These are phyloP conservation scores for Coemansia sp. DNA, from an alignment of 192 early-diverging fungal species.

Conservation along the genomic window DNA sequence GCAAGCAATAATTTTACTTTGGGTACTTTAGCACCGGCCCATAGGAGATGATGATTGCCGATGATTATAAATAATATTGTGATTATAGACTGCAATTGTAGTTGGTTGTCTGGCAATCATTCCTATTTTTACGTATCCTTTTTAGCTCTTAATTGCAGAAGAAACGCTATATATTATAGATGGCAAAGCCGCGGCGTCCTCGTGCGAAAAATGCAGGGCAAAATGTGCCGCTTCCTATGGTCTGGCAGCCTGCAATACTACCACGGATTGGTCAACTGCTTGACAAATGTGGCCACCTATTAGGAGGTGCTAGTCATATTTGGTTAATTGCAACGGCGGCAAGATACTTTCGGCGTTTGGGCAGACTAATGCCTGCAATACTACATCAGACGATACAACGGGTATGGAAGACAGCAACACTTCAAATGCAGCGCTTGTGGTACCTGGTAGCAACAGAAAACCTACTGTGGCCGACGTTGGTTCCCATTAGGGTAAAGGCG, in stretches of 20 bases:
- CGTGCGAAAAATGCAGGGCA: slow-evolving; percentile 6
- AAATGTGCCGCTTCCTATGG: slow-evolving; percentile 18
- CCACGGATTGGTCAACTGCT: slow-evolving; percentile 33
- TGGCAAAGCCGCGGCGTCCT: background rate
- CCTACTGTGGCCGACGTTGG: slow-evolving; percentile 29
- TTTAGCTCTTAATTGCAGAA: background rate
- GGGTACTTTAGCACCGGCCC: background rate
- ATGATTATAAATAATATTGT: background rate
- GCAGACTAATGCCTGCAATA: background rate
- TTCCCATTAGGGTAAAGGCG: slow-evolving; percentile 12
- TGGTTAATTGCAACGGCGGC: background rate
- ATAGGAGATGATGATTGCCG: background rate
- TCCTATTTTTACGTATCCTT: background rate
- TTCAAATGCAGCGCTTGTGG: background rate
- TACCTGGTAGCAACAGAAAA: slow-evolving; percentile 14
- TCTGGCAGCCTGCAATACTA: slow-evolving; percentile 23
- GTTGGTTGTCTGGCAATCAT: background rate
- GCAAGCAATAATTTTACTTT: background rate
- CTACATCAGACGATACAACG: background rate
- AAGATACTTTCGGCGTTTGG: background rate
- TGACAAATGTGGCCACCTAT: background rate
- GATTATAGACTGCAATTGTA: background rate
- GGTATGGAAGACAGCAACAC: background rate
- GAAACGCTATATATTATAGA: background rate
- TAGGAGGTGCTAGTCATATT: background rate